Evolutionary conservation across 2,329 filamentous ascomycete species (phyloP).

Genomic region (Trematosphaeria pertusa): DNA sequence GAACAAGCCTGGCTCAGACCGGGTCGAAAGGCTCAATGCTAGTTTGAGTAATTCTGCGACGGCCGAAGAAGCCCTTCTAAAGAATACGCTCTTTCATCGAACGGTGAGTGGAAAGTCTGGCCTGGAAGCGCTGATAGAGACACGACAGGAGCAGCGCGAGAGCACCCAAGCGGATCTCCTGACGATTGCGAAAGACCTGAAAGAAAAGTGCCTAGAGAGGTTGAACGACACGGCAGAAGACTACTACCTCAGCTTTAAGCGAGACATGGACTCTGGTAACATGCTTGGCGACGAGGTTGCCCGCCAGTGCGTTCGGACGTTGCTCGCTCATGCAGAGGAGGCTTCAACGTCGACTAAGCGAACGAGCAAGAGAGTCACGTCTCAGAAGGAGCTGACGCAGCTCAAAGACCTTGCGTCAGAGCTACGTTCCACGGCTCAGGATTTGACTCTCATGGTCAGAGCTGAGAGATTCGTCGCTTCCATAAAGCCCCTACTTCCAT

Average conservation of each 20-base stretch:
- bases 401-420: slow-evolving; percentile 29
- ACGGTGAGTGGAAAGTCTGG: slow-evolving; percentile 20
- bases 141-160: slow-evolving; percentile 21
- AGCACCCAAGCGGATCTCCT: slow-evolving; percentile 20
- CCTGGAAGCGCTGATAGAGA: slow-evolving; percentile 20
- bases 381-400: slow-evolving; percentile 8
- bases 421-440: slow-evolving; percentile 24
- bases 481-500: slow-evolving; percentile 19
- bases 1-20: slow-evolving; percentile 46
- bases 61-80: slow-evolving; percentile 62
- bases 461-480: slow-evolving; percentile 32
- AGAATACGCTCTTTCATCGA: slow-evolving; percentile 42
- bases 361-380: slow-evolving; percentile 1
- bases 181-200: slow-evolving; percentile 8
- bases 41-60: slow-evolving; percentile 54
- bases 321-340: slow-evolving; percentile 19
- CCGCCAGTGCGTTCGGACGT: slow-evolving; percentile 3
- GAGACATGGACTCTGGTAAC: slow-evolving; percentile 20
- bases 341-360: too few species aligned
- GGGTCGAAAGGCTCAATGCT: slow-evolving; percentile 51
- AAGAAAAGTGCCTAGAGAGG: slow-evolving; percentile 8
- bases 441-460: slow-evolving; percentile 25
- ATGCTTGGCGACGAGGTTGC: slow-evolving; percentile 33
- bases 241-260: slow-evolving; percentile 26
- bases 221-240: slow-evolving; percentile 14